Base-by-base conservation (phyloP, 2,329 filamentous ascomycete species). In the Sporothrix phasma region DNA sequence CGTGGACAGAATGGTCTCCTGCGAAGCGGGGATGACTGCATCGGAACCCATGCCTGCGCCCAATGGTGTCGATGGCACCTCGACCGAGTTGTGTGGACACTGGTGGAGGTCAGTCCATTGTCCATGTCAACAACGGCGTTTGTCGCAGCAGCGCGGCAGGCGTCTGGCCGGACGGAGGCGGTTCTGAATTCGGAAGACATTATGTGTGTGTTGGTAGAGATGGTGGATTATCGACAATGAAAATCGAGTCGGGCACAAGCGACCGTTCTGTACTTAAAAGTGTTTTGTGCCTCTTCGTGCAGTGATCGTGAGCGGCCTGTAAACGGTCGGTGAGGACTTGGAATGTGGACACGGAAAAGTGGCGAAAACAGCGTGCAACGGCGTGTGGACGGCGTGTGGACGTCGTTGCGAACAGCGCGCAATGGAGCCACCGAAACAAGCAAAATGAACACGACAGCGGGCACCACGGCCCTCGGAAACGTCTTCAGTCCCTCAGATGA, bases 1-100 rank as follows among this genome's bases (percentile, higher is more conserved):
- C n/a, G 83, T 85, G 1, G 81, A 83, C 11, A 81, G 80, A n/a
- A 85, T 74, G 22, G 81, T 82, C 41, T 78, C 75, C 66, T 84
- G 82, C 17, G 82, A 83, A 8, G 76, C 75, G 29, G 72, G 69
- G 17, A 70, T 64, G 24, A 70, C 59, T 6, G 68, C 67, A 8
- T 70, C 70, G 37, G 15, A 22, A 10, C 39, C 26, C 37, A 19
- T 15, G 56, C 39, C 56, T 17, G 70, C 67, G 59, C 69, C 71
- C 41, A 74, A 71, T 13, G 74, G 71, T 41, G 74, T 77, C 39
- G 71, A 70, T 41, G 74, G 74, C 8, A 73, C 72, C 46, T 76
- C 72, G 65, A 71, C 58, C 47, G 68, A 68, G 54, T 65, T 68
- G 6, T 71, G 49, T 24, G 45, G 22, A 61, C 22, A 37, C 46